Evolutionary conservation across 2,329 filamentous ascomycete species (phyloP), one percentile per base, ranked within the genome.

Genomic region (Colletotrichum sp.): DNA sequence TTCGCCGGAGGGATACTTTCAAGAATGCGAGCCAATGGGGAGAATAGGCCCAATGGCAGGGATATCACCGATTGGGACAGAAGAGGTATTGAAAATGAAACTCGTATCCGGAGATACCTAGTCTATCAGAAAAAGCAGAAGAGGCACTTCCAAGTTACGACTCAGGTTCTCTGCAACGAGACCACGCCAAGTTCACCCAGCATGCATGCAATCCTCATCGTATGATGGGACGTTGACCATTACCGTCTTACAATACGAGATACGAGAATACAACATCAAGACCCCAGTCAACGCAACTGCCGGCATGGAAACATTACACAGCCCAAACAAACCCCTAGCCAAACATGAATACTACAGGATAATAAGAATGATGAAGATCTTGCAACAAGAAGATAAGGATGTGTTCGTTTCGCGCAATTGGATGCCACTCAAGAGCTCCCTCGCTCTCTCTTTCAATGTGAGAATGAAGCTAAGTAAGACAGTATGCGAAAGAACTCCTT

Each of bases 301-400:
- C 12, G n/a, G 1, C 43, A 52, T 52, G 43, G 12, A 21, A 52
- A 52, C 1, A 1, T 52, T 0, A 8, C 10, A 8, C 10, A 21
- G 4, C 43, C 21, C 43, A 21, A 4, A n/a, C n/a, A 13, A 0
- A 0, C 6, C n/a, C n/a, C n/a, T 24, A 8, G n/a, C n/a, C 0
- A 0, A 52, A 8, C 4, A 21, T 52, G 12, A n/a, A 21, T 52
- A 5, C 3, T 3, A 1, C n/a, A 13, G 43, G 0, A 21, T 52
- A 13, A 0, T 5, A 52, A 52, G 43, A 4, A 52, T 52, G 10
- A 5, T 52, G 0, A 5, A 7, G n/a, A 3, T 21, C 0, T 21
- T 52, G 43, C 43, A 21, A 52, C 6, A 13, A 52, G 6, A 21
- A 36, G 5, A 32, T 32, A 5, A 32, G 30, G 10, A 32, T 10